These are phyloP conservation scores for Colletotrichum orchidophilum DNA, from an alignment of 2,329 filamentous ascomycete species.

Conservation along the genomic window DNA sequence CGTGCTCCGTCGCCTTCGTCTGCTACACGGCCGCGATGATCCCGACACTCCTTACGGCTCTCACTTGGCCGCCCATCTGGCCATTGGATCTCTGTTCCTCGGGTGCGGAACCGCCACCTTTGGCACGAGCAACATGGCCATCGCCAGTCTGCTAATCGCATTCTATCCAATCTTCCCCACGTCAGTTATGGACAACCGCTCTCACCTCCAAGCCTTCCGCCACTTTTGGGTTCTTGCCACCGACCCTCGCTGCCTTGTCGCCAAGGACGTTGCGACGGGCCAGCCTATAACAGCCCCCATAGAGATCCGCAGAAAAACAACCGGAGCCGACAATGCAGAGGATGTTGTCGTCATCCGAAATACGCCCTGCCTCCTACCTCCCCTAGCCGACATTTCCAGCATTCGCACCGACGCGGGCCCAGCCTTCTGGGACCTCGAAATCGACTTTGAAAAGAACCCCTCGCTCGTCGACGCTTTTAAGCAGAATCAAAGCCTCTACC, in stretches of 20 bases:
- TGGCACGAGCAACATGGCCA: conserved; percentile 85
- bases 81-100: conserved; percentile 89
- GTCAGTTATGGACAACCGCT: conserved; percentile 90
- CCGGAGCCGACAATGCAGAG: conserved; percentile 25
- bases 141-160: conserved; percentile 85
- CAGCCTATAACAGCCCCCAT: conserved; percentile 81
- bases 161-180: conserved; percentile 95
- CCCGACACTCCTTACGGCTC: conserved; percentile 89
- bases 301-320: conserved; percentile 65
- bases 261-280: conserved; percentile 86
- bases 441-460: conserved; percentile 76
- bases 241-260: conserved; percentile 87
- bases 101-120: conserved; percentile 94
- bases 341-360: conserved; percentile 48
- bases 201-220: conserved; percentile 93
- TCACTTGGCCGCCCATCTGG: conserved; percentile 91
- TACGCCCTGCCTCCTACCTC: conserved; percentile 70
- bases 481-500: conserved; percentile 76
- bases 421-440: conserved; percentile 81
- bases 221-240: conserved; percentile 97
- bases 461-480: conserved; percentile 71
- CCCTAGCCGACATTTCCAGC: conserved; percentile 68
- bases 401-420: conserved; percentile 70
- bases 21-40: conserved; percentile 88
- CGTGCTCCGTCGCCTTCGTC: conserved; percentile 85